phyloP scores from a whole-genome alignment of 345 rosid species.

The Syzygium aromaticum region DNA sequence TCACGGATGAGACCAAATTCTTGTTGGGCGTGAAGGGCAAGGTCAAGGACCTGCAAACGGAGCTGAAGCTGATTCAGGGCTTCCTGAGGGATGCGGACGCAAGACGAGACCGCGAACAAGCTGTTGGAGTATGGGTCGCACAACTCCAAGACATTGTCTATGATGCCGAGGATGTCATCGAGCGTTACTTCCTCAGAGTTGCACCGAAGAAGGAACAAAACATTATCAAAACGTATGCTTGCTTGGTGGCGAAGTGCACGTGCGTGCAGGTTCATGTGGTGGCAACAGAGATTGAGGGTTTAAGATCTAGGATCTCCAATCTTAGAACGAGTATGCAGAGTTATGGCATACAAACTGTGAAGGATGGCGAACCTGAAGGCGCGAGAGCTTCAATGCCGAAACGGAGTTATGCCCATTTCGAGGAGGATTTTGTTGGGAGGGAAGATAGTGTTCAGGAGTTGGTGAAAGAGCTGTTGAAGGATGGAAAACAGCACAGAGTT shows the following conservation, averaged over 20 bases:
- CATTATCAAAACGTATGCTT: background rate
- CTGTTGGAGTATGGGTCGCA: too few species aligned
- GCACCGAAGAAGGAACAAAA: background rate
- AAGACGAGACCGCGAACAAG: too few species aligned
- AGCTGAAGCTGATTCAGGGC: too few species aligned
- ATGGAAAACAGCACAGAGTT: background rate
- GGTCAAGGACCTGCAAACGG: too few species aligned
- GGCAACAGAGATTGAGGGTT: constrained; percentile 9
- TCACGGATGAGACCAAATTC: too few species aligned
- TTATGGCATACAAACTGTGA: constrained; percentile 12
- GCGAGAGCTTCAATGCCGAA: background rate
- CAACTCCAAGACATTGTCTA: background rate
- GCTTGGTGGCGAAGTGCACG: constrained; percentile 1
- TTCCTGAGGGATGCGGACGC: too few species aligned
- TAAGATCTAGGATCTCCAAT: constrained; percentile 24
- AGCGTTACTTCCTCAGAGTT: background rate
- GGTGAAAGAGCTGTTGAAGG: constrained; percentile 6
- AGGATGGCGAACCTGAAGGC: background rate
- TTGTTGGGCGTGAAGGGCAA: too few species aligned
- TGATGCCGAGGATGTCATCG: constrained; percentile 13
- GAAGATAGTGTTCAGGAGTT: background rate
- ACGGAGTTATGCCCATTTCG: constrained; percentile 17
- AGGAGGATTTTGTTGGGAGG: constrained; percentile 24
- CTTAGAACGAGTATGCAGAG: constrained; percentile 21
- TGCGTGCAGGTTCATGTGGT: constrained; percentile 6